A percentile compares a stretch with the other conserved stretches of the same genome.
phyloP scores from a whole-genome alignment of 768 basidiomycete species.

The Leccinum pellstonianum region DNA sequence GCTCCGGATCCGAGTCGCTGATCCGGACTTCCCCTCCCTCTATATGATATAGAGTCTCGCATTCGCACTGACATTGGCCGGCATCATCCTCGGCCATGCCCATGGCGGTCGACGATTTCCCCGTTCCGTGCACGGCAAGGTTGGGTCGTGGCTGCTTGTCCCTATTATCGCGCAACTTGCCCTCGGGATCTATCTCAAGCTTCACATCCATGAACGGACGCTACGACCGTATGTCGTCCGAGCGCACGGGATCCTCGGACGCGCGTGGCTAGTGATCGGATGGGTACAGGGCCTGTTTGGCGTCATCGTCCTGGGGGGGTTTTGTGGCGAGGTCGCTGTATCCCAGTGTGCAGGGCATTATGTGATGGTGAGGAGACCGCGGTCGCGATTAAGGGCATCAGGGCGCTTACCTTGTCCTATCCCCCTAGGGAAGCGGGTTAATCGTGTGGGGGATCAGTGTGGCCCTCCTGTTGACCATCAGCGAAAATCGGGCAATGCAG shows the following conservation, averaged over 20 bases:
- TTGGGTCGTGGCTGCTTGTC: conserved; percentile 52
- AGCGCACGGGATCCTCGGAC: conserved; percentile 76
- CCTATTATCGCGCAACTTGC: conserved; percentile 65
- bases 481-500: conserved; percentile 72
- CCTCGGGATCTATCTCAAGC: conserved; percentile 87
- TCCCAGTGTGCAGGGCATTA: conserved; percentile 89
- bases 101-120: conserved; percentile 81
- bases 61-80: conserved; percentile 66
- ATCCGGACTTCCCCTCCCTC: background rate
- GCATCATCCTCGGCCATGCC: conserved; percentile 79
- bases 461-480: conserved; percentile 72
- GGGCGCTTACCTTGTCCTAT: conserved; percentile 7
- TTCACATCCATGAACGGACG: conserved; percentile 82
- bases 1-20: background rate
- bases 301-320: conserved; percentile 69
- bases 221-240: conserved; percentile 68
- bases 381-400: conserved; percentile 1
- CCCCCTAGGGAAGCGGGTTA: conserved; percentile 70
- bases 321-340: conserved; percentile 66
- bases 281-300: conserved; percentile 93
- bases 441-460: conserved; percentile 84
- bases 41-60: conserved; percentile 50
- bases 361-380: conserved; percentile 53
- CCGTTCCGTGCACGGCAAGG: conserved; percentile 67
- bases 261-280: conserved; percentile 76